These are phyloP conservation scores for Sporothrix mexicana DNA, from an alignment of 2,329 filamentous ascomycete species.

Conservation along the genomic window DNA sequence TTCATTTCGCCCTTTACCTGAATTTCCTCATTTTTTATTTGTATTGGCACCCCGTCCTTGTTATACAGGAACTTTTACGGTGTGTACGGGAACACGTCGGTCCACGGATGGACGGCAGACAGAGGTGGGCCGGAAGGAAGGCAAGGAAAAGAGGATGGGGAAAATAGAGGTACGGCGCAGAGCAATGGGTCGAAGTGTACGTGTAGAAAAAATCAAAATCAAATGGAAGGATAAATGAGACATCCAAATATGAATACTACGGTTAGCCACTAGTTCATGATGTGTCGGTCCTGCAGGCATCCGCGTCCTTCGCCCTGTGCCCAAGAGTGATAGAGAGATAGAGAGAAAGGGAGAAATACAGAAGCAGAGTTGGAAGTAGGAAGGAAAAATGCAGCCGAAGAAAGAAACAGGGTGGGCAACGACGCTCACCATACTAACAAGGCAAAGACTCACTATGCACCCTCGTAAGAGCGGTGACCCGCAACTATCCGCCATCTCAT, in stretches of 20 bases:
- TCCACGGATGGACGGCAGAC: slow-evolving; percentile 28
- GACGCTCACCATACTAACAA: neutral
- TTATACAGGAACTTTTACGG: slow-evolving; percentile 8
- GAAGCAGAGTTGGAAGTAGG: neutral
- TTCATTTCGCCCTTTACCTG: neutral
- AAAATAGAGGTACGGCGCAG: neutral
- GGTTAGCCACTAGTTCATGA: slow-evolving; percentile 30
- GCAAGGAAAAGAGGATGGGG: neutral
- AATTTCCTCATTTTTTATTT: neutral
- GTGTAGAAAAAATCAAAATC: no score
- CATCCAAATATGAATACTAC: slow-evolving; percentile 18
- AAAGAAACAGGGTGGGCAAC: neutral
- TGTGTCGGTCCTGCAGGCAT: slow-evolving; percentile 35
- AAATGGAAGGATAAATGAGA: slow-evolving; percentile 12
- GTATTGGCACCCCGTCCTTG: slow-evolving; percentile 6
- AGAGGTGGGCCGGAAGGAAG: slow-evolving; percentile 18
- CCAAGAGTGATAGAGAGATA: neutral
- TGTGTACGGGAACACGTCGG: slow-evolving; percentile 14
- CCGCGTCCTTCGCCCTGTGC: slow-evolving; percentile 32
- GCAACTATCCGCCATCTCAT: slow-evolving; percentile 26
- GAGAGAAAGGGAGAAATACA: neutral
- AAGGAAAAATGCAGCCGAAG: neutral
- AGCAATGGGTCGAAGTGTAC: neutral
- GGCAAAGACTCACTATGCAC: neutral
- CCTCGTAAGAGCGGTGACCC: slow-evolving; percentile 4